Percentiles rank a stretch among this genome's conserved stretches.
Evolutionary conservation across 1,284 basidiomycete genomes (phyloP).

Genomic region (Cutaneotrichosporon sp.): DNA sequence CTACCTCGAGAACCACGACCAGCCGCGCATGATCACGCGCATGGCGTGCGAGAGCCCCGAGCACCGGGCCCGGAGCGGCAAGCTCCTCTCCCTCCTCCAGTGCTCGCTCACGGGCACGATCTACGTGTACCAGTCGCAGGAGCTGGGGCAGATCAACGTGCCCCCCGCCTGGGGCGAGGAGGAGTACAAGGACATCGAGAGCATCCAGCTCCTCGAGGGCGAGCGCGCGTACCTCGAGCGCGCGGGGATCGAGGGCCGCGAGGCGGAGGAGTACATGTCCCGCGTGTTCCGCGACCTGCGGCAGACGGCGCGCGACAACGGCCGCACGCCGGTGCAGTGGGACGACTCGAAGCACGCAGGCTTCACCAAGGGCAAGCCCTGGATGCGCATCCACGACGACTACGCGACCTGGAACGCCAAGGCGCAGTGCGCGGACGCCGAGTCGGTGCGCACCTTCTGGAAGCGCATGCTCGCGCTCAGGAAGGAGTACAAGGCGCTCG

Average conservation of each 20-base stretch:
- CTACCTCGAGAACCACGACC: conserved; percentile 44
- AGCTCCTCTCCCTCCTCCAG: conserved; percentile 66
- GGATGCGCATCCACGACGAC: conserved; percentile 77
- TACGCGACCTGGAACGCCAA: conserved; percentile 65
- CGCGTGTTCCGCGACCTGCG: conserved; percentile 31
- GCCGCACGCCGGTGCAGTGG: conserved; percentile 58
- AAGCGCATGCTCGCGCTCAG: conserved; percentile 60
- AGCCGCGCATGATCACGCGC: conserved; percentile 63
- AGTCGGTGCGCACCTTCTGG: conserved; percentile 65
- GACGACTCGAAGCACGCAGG: conserved; percentile 63
- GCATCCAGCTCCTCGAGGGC: conserved; percentile 41
- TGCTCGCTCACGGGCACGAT: conserved; percentile 66
- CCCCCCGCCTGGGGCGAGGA: conserved; percentile 66
- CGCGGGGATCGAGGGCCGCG: conserved; percentile 22
- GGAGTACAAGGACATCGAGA: conserved; percentile 64
- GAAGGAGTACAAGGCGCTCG: conserved; percentile 61
- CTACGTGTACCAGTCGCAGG: conserved; percentile 73
- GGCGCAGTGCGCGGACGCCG: conserved; percentile 57
- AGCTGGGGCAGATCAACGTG: conserved; percentile 70
- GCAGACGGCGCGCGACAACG: conserved; percentile 67
- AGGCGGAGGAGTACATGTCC: conserved; percentile 7
- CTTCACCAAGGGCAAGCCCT: conserved; percentile 64
- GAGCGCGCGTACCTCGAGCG: conserved; percentile 45
- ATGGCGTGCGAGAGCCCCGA: conserved; percentile 64
- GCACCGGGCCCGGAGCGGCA: conserved; percentile 62